Base-by-base conservation (phyloP, 495 filamentous ascomycete species). In the Podospora tetraspora region DNA sequence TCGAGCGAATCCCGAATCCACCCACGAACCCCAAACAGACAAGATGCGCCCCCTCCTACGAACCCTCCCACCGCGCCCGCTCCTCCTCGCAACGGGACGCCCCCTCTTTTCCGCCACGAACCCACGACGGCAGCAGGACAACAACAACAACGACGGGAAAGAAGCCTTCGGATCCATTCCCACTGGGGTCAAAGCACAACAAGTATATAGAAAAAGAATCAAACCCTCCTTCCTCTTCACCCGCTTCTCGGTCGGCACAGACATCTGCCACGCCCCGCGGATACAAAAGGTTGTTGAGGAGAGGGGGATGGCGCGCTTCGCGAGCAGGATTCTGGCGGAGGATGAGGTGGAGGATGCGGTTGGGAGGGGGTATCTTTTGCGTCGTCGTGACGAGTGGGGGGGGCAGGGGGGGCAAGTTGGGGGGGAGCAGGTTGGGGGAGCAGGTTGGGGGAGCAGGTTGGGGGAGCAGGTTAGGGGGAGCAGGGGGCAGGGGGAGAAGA, bases 211-310 rank as follows among this genome's bases (percentile, higher is more conserved):
- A 4, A 32, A 32, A 11, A 32, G 8, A 32, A 37, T 13, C 27
- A 27, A 27, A 37, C 32, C 11, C 11, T 13, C 32, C 32, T 6
- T 27, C 27, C 11, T 9, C 11, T 3, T 37, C 11, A 5, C 13
- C 13, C 34, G 13, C 34, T 19, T 65, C 11, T 70, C 74, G 21
- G 72, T 89, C 56, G 88, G 88, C 24, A 87, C 81, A 21, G 88
- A 89, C 61, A 87, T 89, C 56, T 85, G 83, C 72, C 75, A 73
- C 9, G 76, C 87, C 22, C 32, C 72, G 0, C 79, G 87, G 9
- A 79, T 90, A 57, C 71, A 71, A n/a, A 66, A 52, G 8, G 74
- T 68, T 62, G 19, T 73, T 1, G 32, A 22, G 64, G 22, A 32
- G 10, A 43, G 58, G 19, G 74, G 64, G 16, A 11, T 63, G 11